phyloP scores from a whole-genome alignment of 2,329 filamentous ascomycete genomes.

The Ilyonectria mors-panacis region DNA sequence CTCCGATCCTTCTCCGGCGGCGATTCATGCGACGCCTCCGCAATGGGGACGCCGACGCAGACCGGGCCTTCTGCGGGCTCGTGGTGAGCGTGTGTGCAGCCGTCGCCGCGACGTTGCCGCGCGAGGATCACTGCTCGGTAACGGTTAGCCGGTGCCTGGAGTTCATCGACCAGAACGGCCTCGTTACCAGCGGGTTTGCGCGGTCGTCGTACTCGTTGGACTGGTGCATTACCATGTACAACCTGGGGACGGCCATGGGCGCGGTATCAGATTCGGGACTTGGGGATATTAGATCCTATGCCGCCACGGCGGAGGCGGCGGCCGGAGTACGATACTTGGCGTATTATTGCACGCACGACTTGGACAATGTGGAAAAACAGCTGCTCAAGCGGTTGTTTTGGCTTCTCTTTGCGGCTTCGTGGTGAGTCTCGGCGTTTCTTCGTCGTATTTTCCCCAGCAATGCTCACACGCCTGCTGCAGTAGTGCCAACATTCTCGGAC shows the following conservation, averaged over 20 bases:
- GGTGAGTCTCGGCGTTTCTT: conserved; percentile 36
- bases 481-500: conserved; percentile 49
- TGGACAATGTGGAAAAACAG: conserved; percentile 49
- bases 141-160: conserved; percentile 49
- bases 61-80: conserved; percentile 52
- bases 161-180: conserved; percentile 48
- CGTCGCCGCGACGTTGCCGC: conserved; percentile 51
- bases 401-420: conserved; percentile 51
- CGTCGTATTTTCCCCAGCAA: not conserved
- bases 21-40: conserved; percentile 49
- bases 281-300: conserved; percentile 40
- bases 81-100: conserved; percentile 55
- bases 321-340: conserved; percentile 50
- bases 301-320: conserved; percentile 45
- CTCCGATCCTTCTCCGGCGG: conserved; percentile 52
- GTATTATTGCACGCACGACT: conserved; percentile 44
- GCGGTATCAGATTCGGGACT: conserved; percentile 29
- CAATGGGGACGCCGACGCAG: conserved; percentile 42
- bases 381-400: conserved; percentile 53
- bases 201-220: conserved; percentile 49
- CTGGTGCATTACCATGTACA: conserved; percentile 56
- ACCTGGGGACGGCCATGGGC: conserved; percentile 48
- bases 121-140: conserved; percentile 45
- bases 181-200: conserved; percentile 40
- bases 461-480: conserved; percentile 32